These are phyloP conservation scores for Parathielavia appendiculata DNA, from an alignment of 495 filamentous ascomycete species.

Conservation along the genomic window DNA sequence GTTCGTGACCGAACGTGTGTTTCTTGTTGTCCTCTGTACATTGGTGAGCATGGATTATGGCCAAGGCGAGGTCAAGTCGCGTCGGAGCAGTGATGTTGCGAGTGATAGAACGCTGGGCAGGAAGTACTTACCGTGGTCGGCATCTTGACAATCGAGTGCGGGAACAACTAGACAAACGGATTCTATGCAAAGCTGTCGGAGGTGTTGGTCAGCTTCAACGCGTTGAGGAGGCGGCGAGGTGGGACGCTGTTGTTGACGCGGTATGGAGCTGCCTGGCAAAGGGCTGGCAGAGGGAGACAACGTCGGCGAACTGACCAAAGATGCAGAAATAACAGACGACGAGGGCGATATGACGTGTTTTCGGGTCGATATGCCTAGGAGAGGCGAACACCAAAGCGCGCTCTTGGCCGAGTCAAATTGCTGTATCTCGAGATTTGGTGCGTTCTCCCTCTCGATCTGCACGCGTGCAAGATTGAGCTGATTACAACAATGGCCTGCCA, in stretches of 20 bases:
- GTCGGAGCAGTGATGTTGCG: slow-evolving; percentile 5
- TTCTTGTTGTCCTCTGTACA: slow-evolving; percentile 22
- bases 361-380: slow-evolving; percentile 9
- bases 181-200: slow-evolving; percentile 13
- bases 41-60: slow-evolving; percentile 1
- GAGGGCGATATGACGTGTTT: slow-evolving; percentile 14
- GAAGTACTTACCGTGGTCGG: slow-evolving; percentile 44
- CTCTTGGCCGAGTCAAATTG: slow-evolving; percentile 2
- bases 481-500: slow-evolving; percentile 22
- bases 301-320: slow-evolving; percentile 16
- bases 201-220: slow-evolving; percentile 9
- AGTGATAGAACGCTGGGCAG: background rate
- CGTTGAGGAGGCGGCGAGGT: background rate
- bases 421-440: slow-evolving; percentile 16
- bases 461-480: slow-evolving; percentile 13
- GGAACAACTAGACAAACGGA: slow-evolving; percentile 15
- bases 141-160: slow-evolving; percentile 35
- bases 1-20: slow-evolving; percentile 62
- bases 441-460: slow-evolving; percentile 17
- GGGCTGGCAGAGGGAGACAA: background rate
- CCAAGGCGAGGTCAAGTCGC: slow-evolving; percentile 2
- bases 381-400: slow-evolving; percentile 15
- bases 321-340: slow-evolving; percentile 15
- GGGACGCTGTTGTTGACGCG: background rate
- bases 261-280: background rate